Conservation (phyloP, 768 basidiomycete species). For the Psilocybe tampanensis region DNA sequence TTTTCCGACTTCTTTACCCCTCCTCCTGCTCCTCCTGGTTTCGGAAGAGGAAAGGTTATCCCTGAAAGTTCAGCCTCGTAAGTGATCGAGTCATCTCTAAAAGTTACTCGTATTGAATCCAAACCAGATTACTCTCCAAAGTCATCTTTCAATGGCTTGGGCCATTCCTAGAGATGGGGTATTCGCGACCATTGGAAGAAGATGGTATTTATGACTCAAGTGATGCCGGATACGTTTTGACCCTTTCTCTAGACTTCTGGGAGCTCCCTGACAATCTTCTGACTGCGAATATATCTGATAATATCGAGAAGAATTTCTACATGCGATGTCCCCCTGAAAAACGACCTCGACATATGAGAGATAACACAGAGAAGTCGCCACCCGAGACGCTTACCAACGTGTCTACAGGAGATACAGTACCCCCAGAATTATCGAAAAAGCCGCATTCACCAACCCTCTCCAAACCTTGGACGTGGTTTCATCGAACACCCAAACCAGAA, state of each 20-base stretch:
- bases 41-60: slow-evolving; percentile 44
- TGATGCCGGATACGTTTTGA: slow-evolving; percentile 10
- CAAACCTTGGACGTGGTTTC: slow-evolving; percentile 5
- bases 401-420: slow-evolving; percentile 14
- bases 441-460: neutral
- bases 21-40: slow-evolving; percentile 50
- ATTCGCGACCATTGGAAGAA: slow-evolving; percentile 55
- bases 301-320: slow-evolving; percentile 51
- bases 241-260: slow-evolving; percentile 52
- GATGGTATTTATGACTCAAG: slow-evolving; percentile 41
- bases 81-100: slow-evolving; percentile 14
- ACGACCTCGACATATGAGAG: slow-evolving; percentile 37
- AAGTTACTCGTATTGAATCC: neutral
- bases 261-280: slow-evolving; percentile 41
- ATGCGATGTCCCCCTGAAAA: slow-evolving; percentile 51
- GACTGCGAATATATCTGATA: slow-evolving; percentile 40
- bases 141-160: slow-evolving; percentile 55
- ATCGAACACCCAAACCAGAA: slow-evolving; percentile 14
- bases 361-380: neutral
- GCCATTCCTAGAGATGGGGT: slow-evolving; percentile 61
- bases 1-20: slow-evolving; percentile 42
- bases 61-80: slow-evolving; percentile 43
- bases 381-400: slow-evolving; percentile 6
- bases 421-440: neutral
- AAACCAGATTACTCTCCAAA: slow-evolving; percentile 42